Base-by-base conservation (phyloP, 371 early-diverging fungal genomes). In the Syncephalis plumigaleata region DNA sequence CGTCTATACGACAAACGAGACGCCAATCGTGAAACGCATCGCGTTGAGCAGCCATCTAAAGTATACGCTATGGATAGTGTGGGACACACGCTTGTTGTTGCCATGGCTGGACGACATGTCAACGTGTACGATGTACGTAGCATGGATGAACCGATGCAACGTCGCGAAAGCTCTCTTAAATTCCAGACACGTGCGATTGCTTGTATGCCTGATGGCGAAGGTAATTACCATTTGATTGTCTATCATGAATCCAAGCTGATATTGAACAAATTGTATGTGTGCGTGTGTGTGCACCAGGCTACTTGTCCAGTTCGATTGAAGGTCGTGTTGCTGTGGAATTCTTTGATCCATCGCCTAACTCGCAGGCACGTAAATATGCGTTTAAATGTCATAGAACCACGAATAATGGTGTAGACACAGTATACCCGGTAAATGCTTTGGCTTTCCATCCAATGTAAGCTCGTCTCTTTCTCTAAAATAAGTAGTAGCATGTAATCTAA, bases 311-410 rank as follows among this genome's bases (percentile, higher is more conserved):
- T 44, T 91, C 92, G 2, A 87, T 93, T 44, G 97, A 96, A 60
- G 97, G 97, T 0, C 71, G 97, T 7, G 81, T 93, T 2, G 86
- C 91, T 9, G 83, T 96, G 18, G 95, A 96, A 55, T 91, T 76
- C 54, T 85, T 95, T 60, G 84, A 84, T 51, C 69, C 77, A 21
- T 65, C 72, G 2, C 59, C 66, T 3, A 77, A 75, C 54, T 54
- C 61, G 13, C 81, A 78, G 47, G 68, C 72, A 16, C 72, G 76
- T 51, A 88, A 87, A 54, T 94, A 91, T 52, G 90, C 93, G 0
- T 93, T 96, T 68, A 94, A 92, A 62, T 92, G 91, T 54, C 97
- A 96, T 61, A 76, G 94, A 26, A 73, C 82, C 46, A 67, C 63
- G 9, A 64, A 73, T 20, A 71, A 78, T 44, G 87, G 81, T 36